Evolutionary conservation across 2,329 filamentous ascomycete genomes (phyloP).

Genomic region (Verticillium alfalfae): DNA sequence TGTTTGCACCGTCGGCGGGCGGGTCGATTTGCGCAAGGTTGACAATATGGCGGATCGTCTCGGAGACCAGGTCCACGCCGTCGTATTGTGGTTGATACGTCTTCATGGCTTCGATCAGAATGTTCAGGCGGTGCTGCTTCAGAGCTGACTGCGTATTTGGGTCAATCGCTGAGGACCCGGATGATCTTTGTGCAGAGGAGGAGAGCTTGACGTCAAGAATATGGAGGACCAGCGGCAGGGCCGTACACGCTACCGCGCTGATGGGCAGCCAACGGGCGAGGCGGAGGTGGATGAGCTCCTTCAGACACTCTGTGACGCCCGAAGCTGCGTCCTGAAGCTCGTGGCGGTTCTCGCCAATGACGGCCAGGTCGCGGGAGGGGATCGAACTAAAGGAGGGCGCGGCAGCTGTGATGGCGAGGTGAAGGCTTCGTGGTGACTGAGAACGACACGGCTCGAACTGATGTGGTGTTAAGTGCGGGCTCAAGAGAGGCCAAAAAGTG

Average conservation of each 20-base stretch:
- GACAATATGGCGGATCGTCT: conserved; percentile 36
- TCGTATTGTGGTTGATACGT: conserved; percentile 40
- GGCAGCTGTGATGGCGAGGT: conserved; percentile 33
- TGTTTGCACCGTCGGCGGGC: conserved; percentile 4
- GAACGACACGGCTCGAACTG: conserved; percentile 34
- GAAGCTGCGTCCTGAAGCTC: conserved; percentile 38
- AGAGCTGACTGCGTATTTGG: conserved; percentile 26
- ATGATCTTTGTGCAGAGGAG: conserved; percentile 2
- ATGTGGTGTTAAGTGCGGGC: background rate
- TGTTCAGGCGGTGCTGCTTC: conserved; percentile 37
- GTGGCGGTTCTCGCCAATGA: conserved; percentile 31
- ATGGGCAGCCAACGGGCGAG: conserved; percentile 41
- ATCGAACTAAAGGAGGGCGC: conserved; percentile 23
- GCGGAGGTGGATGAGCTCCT: conserved; percentile 38
- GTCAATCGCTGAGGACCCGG: conserved; percentile 10
- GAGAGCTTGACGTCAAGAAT: conserved; percentile 29
- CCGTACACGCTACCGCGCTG: conserved; percentile 31
- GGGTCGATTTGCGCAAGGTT: conserved; percentile 26
- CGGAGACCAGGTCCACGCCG: conserved; percentile 37
- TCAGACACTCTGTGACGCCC: conserved; percentile 38
- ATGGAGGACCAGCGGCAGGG: conserved; percentile 24
- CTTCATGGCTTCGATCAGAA: conserved; percentile 39
- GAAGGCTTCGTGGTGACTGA: conserved; percentile 40
- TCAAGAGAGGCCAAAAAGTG: background rate
- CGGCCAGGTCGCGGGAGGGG: conserved; percentile 22